Base-by-base conservation (phyloP, 768 basidiomycete genomes). In the Pulveroboletus ravenelii region DNA sequence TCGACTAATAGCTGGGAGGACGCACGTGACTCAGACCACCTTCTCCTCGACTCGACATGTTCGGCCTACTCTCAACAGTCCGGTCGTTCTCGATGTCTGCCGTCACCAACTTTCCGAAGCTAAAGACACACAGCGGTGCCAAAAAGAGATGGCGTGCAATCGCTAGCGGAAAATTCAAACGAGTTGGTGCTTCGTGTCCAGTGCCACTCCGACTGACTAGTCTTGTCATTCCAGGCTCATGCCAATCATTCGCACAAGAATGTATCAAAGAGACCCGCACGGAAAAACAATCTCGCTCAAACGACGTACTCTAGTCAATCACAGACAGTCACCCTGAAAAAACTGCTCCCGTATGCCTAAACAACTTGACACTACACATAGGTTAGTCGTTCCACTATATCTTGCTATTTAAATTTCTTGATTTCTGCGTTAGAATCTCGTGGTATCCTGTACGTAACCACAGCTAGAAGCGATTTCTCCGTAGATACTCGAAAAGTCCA, bases 141-240 rank as follows among this genome's bases (percentile, higher is more conserved):
- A 89, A 89, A 72, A 90, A 90, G 69, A 74, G 88, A 53, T 90
- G 86, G 86, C 73, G 79, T 50, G 82, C 84, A 3, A 67, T 89
- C 40, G 78, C 79, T n/a, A 82, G 79, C 23, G 79, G 81, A 40
- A 64, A 72, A 14, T 90, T 89, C 74, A 89, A 90, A 74, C 85
- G 87, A 58, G 87, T 89, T 52, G 39, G 83, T 70, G 15, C 32
- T 23, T 27, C 31, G 20, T 35, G 15, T 32, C 6, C 2, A 29
- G n/a, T 17, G 3, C 42, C 23, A 43, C 43, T 18, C n/a, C 29
- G 8, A 34, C 52, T 55, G 3, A 62, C 42, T 5, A 14, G 39
- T 32, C 29, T 29, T 34, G 25, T 15, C 17, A 18, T 34, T 2
- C 15, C 47, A 90, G 88, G 84, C 75, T 7, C 79, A 82, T 51